Conservation (phyloP, 352 stramenopile genomes). For the Thraustochytrium sp. region DNA sequence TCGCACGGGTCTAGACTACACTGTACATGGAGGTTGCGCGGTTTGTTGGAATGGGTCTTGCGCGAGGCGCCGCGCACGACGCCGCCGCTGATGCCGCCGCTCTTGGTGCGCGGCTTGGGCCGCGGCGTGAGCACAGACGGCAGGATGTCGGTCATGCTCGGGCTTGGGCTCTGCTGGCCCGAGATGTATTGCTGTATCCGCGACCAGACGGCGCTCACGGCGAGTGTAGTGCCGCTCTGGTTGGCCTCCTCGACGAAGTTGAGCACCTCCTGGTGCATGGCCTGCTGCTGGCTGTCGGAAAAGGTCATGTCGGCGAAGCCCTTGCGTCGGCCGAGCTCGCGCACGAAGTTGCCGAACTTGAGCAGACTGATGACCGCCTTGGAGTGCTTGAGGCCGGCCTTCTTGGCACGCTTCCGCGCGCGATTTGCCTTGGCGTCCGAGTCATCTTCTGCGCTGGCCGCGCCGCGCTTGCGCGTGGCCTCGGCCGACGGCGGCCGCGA, state of each 20-base stretch:
- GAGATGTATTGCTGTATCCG: not conserved
- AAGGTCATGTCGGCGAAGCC: not conserved
- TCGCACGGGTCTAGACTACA: constrained; percentile 12
- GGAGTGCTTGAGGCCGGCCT: not conserved
- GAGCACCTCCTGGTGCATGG: not conserved
- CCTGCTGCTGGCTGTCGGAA: not conserved
- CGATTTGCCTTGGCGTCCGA: not conserved
- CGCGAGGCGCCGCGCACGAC: not conserved
- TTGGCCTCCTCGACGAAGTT: not conserved
- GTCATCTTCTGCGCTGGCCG: not conserved
- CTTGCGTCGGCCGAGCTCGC: constrained; percentile 30
- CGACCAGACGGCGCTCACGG: constrained; percentile 3
- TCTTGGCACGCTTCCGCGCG: not conserved
- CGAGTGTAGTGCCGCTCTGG: not conserved
- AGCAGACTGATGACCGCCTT: constrained; percentile 15
- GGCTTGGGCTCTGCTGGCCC: too few species aligned
- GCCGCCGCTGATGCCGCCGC: not conserved
- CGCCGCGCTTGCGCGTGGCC: not conserved
- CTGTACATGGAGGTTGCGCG: constrained; percentile 15
- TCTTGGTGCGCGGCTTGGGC: not conserved
- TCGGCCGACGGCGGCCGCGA: not conserved
- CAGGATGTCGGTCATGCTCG: not conserved
- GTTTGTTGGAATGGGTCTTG: not conserved
- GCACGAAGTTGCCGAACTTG: not conserved
- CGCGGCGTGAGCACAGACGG: not conserved